Percentiles rank a stretch among this genome's conserved stretches.
Evolutionary conservation across 2,329 filamentous ascomycete genomes (phyloP).

Genomic region (Cucurbitaria berberidis): DNA sequence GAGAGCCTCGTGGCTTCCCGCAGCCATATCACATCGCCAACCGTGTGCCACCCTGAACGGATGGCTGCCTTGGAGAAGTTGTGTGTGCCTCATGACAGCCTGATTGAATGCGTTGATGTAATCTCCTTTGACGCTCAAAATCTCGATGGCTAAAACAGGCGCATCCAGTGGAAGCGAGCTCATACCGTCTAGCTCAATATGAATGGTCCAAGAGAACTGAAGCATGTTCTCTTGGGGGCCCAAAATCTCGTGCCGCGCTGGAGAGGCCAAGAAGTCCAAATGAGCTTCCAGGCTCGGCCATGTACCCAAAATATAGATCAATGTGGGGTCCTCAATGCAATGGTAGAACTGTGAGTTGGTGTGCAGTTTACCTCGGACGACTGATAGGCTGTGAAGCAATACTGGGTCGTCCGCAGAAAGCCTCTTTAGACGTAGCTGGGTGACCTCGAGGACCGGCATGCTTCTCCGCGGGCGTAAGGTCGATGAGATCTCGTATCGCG

Average conservation of each 20-base stretch:
- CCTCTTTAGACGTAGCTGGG: constrained; percentile 34
- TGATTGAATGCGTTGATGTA: constrained; percentile 19
- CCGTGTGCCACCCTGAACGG: constrained; percentile 25
- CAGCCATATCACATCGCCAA: constrained; percentile 33
- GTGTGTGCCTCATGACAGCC: constrained; percentile 17
- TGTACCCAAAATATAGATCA: constrained; percentile 41
- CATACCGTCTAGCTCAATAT: constrained; percentile 31
- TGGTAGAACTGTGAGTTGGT: constrained; percentile 39
- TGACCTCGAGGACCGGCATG: constrained; percentile 40
- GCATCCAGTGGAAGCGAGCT: constrained; percentile 30
- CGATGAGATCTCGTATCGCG: constrained; percentile 26
- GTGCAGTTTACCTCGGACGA: constrained; percentile 32
- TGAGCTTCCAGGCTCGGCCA: constrained; percentile 40
- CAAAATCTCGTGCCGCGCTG: constrained; percentile 33
- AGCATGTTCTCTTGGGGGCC: constrained; percentile 38
- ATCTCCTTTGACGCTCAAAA: constrained; percentile 17
- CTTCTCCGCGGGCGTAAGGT: constrained; percentile 15
- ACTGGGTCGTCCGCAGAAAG: constrained; percentile 23
- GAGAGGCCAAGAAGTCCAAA: constrained; percentile 35
- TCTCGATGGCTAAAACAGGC: constrained; percentile 34
- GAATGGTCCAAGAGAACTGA: constrained; percentile 38
- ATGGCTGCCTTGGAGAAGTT: constrained; percentile 19
- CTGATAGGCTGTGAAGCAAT: constrained; percentile 38
- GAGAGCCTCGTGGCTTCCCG: constrained; percentile 28
- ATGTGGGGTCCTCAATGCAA: constrained; percentile 35